phyloP scores from a whole-genome alignment of 306 rosid genomes.

The Rosa lucieae region DNA sequence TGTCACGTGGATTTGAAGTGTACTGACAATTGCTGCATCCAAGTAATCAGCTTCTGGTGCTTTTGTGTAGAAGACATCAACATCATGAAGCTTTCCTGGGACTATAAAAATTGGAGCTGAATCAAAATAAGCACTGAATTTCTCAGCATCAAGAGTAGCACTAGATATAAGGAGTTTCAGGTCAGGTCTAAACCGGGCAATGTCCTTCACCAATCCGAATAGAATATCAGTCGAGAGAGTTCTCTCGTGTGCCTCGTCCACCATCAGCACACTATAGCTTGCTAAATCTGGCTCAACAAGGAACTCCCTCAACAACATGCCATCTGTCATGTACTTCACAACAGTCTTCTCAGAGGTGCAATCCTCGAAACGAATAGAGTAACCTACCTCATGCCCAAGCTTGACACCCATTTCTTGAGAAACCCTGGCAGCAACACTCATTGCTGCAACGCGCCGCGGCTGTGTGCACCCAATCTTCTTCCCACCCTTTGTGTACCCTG shows the following conservation, averaged over 20 bases:
- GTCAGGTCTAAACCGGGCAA: constrained; percentile 83
- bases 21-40: constrained; percentile 83
- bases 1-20: constrained; percentile 89
- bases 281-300: constrained; percentile 88
- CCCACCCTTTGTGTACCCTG: constrained; percentile 82
- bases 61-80: constrained; percentile 74
- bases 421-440: constrained; percentile 96
- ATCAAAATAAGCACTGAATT: constrained; percentile 86
- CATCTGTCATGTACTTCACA: constrained; percentile 92
- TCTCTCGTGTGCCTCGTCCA: constrained; percentile 98
- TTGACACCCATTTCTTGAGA: constrained; percentile 93
- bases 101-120: constrained; percentile 85
- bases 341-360: constrained; percentile 90
- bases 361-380: constrained; percentile 91
- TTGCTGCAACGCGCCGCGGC: constrained; percentile 93
- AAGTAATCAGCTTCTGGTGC: constrained; percentile 94
- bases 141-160: constrained; percentile 93
- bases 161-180: constrained; percentile 86
- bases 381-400: constrained; percentile 93
- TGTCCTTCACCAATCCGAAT: constrained; percentile 92
- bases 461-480: constrained; percentile 95
- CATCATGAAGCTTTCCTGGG: constrained; percentile 83
- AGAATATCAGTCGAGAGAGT: constrained; percentile 92
- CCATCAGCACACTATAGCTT: constrained; percentile 92
- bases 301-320: constrained; percentile 88